Conservation (phyloP, 2,329 filamentous ascomycete genomes). For the Aspergillus melleus region DNA sequence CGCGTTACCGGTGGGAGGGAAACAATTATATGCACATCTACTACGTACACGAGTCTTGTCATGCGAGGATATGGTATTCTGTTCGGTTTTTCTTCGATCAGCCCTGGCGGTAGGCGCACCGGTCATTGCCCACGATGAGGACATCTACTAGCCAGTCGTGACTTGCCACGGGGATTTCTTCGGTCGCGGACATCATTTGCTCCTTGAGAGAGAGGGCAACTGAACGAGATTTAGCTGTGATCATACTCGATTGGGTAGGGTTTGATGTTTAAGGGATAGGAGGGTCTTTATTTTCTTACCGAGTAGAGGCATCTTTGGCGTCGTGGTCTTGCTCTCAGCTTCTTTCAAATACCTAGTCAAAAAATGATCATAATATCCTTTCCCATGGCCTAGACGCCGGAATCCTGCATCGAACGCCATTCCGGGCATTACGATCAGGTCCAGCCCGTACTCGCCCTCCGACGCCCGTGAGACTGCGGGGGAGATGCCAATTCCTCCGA, state of each 20-base stretch:
- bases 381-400: conserved; percentile 84
- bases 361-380: conserved; percentile 96
- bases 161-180: conserved; percentile 70
- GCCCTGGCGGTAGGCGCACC: conserved; percentile 45
- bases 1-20: conserved; percentile 18
- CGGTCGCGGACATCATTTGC: conserved; percentile 69
- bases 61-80: conserved; percentile 12
- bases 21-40: conserved; percentile 15
- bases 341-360: conserved; percentile 68
- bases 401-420: conserved; percentile 82
- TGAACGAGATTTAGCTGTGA: conserved; percentile 37
- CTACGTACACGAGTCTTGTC: conserved; percentile 20
- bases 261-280: conserved; percentile 38
- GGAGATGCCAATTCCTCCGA: conserved; percentile 60
- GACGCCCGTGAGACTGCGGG: conserved; percentile 14
- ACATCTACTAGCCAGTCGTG: conserved; percentile 81
- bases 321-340: conserved; percentile 33
- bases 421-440: conserved; percentile 87
- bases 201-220: conserved; percentile 82
- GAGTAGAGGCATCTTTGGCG: conserved; percentile 56
- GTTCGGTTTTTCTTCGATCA: conserved; percentile 12
- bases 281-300: conserved; percentile 46
- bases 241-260: conserved; percentile 9
- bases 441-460: conserved; percentile 55
- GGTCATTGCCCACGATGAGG: conserved; percentile 70